Conservation (phyloP, 495 filamentous ascomycete species). For the Aspergillus steynii region DNA sequence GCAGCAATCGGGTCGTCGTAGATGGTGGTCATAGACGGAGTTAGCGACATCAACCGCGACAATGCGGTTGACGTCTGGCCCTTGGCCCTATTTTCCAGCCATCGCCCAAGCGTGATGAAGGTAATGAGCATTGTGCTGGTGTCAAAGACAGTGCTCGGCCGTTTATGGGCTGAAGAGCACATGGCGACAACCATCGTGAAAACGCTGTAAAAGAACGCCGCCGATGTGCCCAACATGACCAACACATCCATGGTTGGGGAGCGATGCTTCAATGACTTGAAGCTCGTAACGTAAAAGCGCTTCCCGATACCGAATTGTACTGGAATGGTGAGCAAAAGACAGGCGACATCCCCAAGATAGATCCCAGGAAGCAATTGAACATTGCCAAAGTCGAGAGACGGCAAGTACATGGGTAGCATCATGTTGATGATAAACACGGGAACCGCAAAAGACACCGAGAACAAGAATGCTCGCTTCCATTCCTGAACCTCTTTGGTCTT, state of each 20-base stretch:
- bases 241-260: constrained; percentile 98
- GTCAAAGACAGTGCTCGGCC: constrained; percentile 89
- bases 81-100: constrained; percentile 92
- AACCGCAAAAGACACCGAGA: constrained; percentile 76
- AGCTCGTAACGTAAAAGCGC: constrained; percentile 90
- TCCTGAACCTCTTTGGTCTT: constrained; percentile 96
- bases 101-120: constrained; percentile 89
- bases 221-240: constrained; percentile 89
- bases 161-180: constrained; percentile 63
- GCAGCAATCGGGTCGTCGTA: constrained; percentile 96
- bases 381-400: constrained; percentile 70
- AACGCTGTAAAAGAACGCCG: constrained; percentile 97
- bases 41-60: constrained; percentile 91
- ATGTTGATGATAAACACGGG: constrained; percentile 94
- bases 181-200: constrained; percentile 85
- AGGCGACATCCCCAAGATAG: constrained; percentile 84
- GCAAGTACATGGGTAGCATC: constrained; percentile 80
- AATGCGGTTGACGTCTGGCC: constrained; percentile 95
- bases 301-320: constrained; percentile 96
- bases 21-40: constrained; percentile 95
- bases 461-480: constrained; percentile 78
- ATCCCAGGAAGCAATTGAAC: constrained; percentile 68
- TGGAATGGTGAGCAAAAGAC: constrained; percentile 79
- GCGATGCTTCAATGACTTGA: constrained; percentile 81
- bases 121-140: constrained; percentile 99